A percentile compares a stretch with the other conserved stretches of the same genome.
These are phyloP conservation scores for Oryza meridionalis DNA, from an alignment of 176 grass and related monocot genomes.

Conservation along the genomic window DNA sequence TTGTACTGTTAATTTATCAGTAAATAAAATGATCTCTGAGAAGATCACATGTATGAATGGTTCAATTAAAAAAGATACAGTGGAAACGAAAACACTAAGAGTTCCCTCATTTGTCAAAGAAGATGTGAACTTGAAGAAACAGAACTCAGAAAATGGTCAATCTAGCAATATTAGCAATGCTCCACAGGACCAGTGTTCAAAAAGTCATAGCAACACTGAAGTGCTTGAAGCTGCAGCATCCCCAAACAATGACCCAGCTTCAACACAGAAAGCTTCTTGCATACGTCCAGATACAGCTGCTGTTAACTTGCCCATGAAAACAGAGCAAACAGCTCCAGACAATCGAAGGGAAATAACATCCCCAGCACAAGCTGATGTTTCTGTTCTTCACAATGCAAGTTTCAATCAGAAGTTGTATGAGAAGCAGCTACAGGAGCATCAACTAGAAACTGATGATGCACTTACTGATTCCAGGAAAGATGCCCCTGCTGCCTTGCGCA, in stretches of 20 bases:
- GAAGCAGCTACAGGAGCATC: slow-evolving; percentile 20
- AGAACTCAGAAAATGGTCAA: neutral
- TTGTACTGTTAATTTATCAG: slow-evolving; percentile 25
- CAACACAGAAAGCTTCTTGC: slow-evolving; percentile 22
- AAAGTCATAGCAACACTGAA: neutral
- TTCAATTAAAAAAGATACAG: slow-evolving; percentile 29
- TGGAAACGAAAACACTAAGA: slow-evolving; percentile 32
- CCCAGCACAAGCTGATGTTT: slow-evolving; percentile 22
- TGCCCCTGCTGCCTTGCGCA: neutral
- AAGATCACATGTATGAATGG: slow-evolving; percentile 31
- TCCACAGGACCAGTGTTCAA: slow-evolving; percentile 26
- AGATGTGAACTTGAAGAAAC: slow-evolving; percentile 25
- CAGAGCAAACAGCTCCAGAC: slow-evolving; percentile 29
- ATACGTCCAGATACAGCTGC: slow-evolving; percentile 18
- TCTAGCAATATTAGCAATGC: neutral
- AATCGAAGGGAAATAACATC: slow-evolving; percentile 2
- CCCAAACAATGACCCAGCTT: slow-evolving; percentile 45
- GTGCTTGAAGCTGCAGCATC: slow-evolving; percentile 20
- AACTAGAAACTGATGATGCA: slow-evolving; percentile 34
- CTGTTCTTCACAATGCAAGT: slow-evolving; percentile 20
- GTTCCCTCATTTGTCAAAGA: neutral
- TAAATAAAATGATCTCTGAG: slow-evolving; percentile 39
- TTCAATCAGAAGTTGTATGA: slow-evolving; percentile 33
- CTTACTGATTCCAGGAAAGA: slow-evolving; percentile 22
- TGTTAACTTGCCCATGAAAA: slow-evolving; percentile 25